These are phyloP conservation scores for Coemansia sp. DNA, from an alignment of 192 early-diverging fungal genomes.

Conservation along the genomic window DNA sequence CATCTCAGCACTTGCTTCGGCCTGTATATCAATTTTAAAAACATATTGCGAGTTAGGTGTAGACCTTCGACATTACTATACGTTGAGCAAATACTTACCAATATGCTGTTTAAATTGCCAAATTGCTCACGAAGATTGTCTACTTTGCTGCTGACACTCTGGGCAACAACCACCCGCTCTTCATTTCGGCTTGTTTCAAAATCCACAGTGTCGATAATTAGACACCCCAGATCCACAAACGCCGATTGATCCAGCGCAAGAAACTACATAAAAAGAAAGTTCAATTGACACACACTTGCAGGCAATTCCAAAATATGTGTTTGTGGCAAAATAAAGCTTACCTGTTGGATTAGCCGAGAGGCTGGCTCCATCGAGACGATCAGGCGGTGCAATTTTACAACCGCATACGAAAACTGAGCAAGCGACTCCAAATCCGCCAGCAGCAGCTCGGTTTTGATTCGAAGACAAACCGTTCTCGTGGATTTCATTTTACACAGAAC, in stretches of 20 bases:
- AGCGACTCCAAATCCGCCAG: conserved; percentile 30
- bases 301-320: no score
- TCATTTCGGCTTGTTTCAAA: conserved; percentile 31
- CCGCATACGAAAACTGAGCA: conserved; percentile 32
- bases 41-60: not conserved
- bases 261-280: no score
- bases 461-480: conserved; percentile 17
- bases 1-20: conserved; percentile 31
- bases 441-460: conserved; percentile 32
- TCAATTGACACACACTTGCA: no score
- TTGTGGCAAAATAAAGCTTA: no score
- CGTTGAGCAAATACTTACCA: conserved; percentile 16
- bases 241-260: conserved; percentile 12
- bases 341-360: conserved; percentile 21
- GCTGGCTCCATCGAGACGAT: conserved; percentile 10
- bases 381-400: conserved; percentile 22
- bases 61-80: not conserved
- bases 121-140: conserved; percentile 31
- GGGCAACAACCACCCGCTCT: conserved; percentile 23
- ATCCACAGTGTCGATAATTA: conserved; percentile 30
- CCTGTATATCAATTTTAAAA: conserved; percentile 10
- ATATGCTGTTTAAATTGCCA: conserved; percentile 8
- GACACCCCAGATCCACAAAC: conserved; percentile 21
- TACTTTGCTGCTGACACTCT: conserved; percentile 21
- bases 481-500: conserved; percentile 17